Evolutionary conservation across 805 yeast genomes (phyloP).

Genomic region (Lachancea lanzarotensis): DNA sequence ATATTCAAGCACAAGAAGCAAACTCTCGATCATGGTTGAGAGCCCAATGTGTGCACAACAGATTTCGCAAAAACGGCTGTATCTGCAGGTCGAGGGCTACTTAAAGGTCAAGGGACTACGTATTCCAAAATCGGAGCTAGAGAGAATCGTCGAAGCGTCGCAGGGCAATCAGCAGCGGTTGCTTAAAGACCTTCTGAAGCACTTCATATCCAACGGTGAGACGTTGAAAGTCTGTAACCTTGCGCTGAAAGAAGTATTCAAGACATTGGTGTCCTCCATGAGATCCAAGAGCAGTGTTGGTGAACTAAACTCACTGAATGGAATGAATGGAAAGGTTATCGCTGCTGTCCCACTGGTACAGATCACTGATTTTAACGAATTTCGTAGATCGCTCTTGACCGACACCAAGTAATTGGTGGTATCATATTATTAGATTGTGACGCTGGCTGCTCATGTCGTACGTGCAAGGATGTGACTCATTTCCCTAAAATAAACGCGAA

Average conservation of each 20-base stretch:
- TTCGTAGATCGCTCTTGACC: background rate
- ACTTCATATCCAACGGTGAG: conserved; percentile 39
- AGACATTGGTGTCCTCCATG: conserved; percentile 13
- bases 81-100: conserved; percentile 39
- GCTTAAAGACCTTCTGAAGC: conserved; percentile 37
- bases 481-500: no score
- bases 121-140: conserved; percentile 37
- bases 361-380: background rate
- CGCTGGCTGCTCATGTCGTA: no score
- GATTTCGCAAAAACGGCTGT: conserved; percentile 31
- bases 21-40: conserved; percentile 38
- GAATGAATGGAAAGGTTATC: background rate
- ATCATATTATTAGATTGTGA: background rate
- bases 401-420: no score
- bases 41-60: conserved; percentile 36
- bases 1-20: conserved; percentile 33
- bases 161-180: conserved; percentile 35
- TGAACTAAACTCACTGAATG: background rate
- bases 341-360: background rate
- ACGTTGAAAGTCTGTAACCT: conserved; percentile 33
- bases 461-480: no score
- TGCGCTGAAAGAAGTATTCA: conserved; percentile 33
- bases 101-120: conserved; percentile 43
- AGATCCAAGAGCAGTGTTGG: background rate
- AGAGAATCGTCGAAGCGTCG: conserved; percentile 34